Conservation (phyloP, 2,329 filamentous ascomycete genomes). For the Cercospora sp. region DNA sequence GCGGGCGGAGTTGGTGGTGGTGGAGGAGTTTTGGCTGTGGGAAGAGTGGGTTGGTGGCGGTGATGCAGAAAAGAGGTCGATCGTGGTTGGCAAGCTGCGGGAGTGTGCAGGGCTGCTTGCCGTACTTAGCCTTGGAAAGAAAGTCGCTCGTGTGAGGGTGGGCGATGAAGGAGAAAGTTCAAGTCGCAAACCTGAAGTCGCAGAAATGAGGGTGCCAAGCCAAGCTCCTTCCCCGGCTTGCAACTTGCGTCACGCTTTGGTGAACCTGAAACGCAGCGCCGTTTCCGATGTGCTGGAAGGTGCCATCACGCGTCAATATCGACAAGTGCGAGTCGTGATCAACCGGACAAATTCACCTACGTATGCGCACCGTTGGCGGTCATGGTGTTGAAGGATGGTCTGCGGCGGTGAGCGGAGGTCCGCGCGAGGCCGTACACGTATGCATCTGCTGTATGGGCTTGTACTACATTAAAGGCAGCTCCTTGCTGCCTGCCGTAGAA, state of each 20-base stretch:
- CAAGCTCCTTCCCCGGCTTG: neutral
- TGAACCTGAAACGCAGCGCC: neutral
- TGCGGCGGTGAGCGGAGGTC: neutral
- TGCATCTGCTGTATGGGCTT: neutral
- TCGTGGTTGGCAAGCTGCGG: neutral
- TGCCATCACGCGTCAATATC: neutral
- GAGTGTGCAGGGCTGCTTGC: neutral
- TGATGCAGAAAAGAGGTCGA: neutral
- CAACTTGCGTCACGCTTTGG: neutral
- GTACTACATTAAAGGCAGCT: neutral
- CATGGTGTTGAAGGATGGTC: neutral
- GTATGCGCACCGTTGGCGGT: neutral
- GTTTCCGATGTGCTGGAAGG: neutral
- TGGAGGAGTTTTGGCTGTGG: neutral
- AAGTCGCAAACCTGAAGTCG: neutral
- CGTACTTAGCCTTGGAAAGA: constrained; percentile 1
- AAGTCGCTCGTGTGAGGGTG: neutral
- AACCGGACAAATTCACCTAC: neutral
- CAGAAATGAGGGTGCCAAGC: neutral
- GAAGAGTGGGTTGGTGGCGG: neutral
- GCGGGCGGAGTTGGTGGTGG: constrained; percentile 1
- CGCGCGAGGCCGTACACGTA: neutral
- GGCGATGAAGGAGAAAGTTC: neutral
- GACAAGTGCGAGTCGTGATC: neutral
- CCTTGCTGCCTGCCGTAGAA: neutral